Evolutionary conservation across 768 basidiomycete genomes (phyloP).

Genomic region (Suillus placidus): DNA sequence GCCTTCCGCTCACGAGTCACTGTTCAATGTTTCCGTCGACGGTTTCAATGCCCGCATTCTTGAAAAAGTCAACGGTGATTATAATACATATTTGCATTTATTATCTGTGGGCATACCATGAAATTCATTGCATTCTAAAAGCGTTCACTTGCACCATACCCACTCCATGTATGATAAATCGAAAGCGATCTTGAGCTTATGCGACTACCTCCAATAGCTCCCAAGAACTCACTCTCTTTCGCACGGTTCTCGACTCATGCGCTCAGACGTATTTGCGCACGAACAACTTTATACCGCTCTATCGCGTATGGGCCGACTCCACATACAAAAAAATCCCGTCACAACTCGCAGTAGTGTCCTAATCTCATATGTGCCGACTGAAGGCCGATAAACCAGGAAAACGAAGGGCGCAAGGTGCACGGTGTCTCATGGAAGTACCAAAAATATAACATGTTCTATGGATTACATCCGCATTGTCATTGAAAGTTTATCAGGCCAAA

Average conservation of each 20-base stretch:
- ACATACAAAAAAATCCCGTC: not conserved
- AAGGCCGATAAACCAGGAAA: not conserved
- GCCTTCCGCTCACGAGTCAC: not conserved
- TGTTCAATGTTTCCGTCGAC: not conserved
- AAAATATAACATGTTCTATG: not conserved
- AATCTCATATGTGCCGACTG: not conserved
- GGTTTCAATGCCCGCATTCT: not conserved
- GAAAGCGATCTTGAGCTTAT: slow-evolving; percentile 3
- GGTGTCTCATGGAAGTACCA: not conserved
- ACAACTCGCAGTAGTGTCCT: not conserved
- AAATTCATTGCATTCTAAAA: not conserved
- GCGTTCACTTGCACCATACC: not conserved
- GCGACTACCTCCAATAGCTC: slow-evolving; percentile 48
- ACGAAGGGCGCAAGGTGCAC: not conserved
- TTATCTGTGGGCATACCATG: not conserved
- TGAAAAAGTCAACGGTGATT: not conserved
- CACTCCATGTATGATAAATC: not conserved
- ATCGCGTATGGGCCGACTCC: slow-evolving; percentile 26
- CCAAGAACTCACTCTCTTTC: slow-evolving; percentile 50
- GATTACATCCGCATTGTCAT: not conserved
- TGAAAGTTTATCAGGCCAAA: not conserved
- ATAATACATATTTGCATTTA: not conserved
- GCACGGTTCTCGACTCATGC: slow-evolving; percentile 44
- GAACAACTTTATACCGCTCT: slow-evolving; percentile 52
- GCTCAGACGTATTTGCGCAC: slow-evolving; percentile 42